Evolutionary conservation across 371 early-diverging fungal species (phyloP).

Genomic region (Syncephalis plumigaleata): DNA sequence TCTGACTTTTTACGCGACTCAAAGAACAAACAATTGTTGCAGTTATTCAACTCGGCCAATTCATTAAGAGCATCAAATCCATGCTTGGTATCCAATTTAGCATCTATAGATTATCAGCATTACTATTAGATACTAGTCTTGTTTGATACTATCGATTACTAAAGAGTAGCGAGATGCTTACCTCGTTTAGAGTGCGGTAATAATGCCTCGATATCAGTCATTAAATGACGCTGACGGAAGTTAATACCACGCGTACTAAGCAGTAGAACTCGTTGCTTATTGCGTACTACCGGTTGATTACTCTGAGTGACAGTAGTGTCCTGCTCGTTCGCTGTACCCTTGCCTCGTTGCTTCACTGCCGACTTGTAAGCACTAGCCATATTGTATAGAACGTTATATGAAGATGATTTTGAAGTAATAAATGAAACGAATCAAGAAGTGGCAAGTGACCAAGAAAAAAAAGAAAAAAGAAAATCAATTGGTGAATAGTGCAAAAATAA

Average conservation of each 20-base stretch:
- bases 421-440: too few relatives aligned
- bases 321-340: too few relatives aligned
- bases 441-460: too few relatives aligned
- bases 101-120: constrained; percentile 22
- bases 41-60: constrained; percentile 88
- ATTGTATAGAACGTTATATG: too few relatives aligned
- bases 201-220: constrained; percentile 70
- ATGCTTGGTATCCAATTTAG: constrained; percentile 83
- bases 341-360: too few relatives aligned
- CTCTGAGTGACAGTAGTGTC: too few relatives aligned
- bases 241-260: constrained; percentile 83
- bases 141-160: constrained; percentile 3
- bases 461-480: too few relatives aligned
- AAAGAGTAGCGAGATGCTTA: constrained; percentile 3
- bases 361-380: too few relatives aligned
- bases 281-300: background rate
- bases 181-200: constrained; percentile 90
- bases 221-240: constrained; percentile 26
- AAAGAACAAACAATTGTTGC: constrained; percentile 92
- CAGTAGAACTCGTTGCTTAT: constrained; percentile 82
- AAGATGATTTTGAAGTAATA: too few relatives aligned
- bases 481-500: too few relatives aligned
- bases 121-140: background rate
- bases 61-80: constrained; percentile 83
- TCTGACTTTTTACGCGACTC: constrained; percentile 86